Conservation (phyloP, 306 rosid species). For the Delonix regia region DNA sequence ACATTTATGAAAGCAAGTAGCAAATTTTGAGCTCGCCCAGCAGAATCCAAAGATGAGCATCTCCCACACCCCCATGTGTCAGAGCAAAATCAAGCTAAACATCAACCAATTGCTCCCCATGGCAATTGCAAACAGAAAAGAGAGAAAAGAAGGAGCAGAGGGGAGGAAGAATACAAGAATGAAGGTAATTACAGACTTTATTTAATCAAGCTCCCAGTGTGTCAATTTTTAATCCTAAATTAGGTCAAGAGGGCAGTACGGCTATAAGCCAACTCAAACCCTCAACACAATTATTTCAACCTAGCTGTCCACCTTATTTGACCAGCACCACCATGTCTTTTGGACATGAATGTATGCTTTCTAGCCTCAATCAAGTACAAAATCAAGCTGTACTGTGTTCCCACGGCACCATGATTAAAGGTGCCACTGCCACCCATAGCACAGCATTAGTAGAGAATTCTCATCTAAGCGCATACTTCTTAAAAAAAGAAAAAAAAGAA, state of each 20-base stretch:
- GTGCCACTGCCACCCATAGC: background rate
- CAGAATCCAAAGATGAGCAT: constrained; percentile 7
- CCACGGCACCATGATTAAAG: background rate
- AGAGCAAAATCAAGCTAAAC: background rate
- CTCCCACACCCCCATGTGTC: background rate
- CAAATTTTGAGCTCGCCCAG: constrained; percentile 14
- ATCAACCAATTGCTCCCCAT: background rate
- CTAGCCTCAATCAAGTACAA: background rate
- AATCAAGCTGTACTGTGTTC: background rate
- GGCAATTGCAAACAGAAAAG: constrained; percentile 6
- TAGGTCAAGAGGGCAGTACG: background rate
- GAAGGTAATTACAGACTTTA: background rate
- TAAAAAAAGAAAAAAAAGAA: background rate
- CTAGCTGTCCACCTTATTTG: background rate
- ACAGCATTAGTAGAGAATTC: background rate
- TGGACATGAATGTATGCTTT: background rate
- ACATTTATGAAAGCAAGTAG: background rate
- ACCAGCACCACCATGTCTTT: background rate
- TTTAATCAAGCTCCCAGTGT: background rate
- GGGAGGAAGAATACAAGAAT: background rate
- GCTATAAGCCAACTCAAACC: background rate
- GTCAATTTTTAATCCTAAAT: background rate
- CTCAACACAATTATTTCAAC: background rate
- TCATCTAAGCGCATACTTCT: background rate
- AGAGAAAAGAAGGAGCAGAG: background rate